A percentile compares a stretch with the other conserved stretches of the same genome.
Conservation (phyloP, 345 rosid species). For the Hibiscus syriacus region DNA sequence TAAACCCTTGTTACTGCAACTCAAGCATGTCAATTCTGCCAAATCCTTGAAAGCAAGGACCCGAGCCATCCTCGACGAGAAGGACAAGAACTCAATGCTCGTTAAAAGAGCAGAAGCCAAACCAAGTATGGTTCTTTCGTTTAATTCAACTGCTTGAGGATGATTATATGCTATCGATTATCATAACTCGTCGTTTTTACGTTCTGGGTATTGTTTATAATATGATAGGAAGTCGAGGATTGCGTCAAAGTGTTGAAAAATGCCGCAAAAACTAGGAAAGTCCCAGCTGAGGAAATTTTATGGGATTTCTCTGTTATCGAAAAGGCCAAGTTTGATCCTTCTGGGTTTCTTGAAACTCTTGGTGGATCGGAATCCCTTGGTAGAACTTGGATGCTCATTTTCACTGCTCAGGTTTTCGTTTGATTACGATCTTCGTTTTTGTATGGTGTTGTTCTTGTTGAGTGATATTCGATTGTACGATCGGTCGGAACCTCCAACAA, state of each 20-base stretch:
- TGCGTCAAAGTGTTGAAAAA: constrained; percentile 57
- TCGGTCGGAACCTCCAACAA: too few relatives aligned
- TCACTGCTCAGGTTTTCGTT: constrained; percentile 63
- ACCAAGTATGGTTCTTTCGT: constrained; percentile 11
- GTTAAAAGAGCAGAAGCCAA: constrained; percentile 17
- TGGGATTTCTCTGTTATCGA: constrained; percentile 70
- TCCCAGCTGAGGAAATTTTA: constrained; percentile 49
- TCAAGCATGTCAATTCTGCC: not conserved
- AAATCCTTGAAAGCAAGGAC: constrained; percentile 15
- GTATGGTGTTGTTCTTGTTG: too few relatives aligned
- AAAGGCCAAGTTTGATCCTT: constrained; percentile 69
- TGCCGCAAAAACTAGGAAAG: constrained; percentile 80
- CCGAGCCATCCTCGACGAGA: constrained; percentile 41
- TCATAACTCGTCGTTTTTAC: too few relatives aligned
- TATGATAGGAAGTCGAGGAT: constrained; percentile 40
- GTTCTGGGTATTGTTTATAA: too few relatives aligned
- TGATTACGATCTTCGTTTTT: not conserved
- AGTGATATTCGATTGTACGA: too few relatives aligned
- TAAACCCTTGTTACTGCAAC: constrained; percentile 2
- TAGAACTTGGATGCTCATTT: constrained; percentile 89
- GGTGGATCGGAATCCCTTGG: constrained; percentile 86
- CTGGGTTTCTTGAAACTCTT: constrained; percentile 56
- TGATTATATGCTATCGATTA: too few relatives aligned
- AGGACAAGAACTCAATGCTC: constrained; percentile 23
- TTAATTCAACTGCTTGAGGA: too few relatives aligned